Evolutionary conservation across 176 grass and related monocot species (phyloP), one percentile per base, ranked within the genome.

Genomic region (Aegilops sharonensis): DNA sequence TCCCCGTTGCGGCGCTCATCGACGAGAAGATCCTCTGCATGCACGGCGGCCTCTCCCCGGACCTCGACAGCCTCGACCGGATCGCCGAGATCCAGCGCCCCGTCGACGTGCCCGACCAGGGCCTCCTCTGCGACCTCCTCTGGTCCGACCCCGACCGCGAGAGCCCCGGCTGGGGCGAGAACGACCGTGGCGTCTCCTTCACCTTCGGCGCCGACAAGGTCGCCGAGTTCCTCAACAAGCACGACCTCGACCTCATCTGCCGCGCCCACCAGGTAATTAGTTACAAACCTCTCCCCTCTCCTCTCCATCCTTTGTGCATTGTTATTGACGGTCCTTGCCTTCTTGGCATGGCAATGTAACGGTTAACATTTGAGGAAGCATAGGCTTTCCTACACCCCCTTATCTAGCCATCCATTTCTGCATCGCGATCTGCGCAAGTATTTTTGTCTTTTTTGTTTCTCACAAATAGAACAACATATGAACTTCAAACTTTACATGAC

Each of bases 241-340:
- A 94, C 47, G 90, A 90, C 37, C 85, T 92, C 8, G 90, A 94
- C 88, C 93, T 94, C 60, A 80, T 94, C 31, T 94, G 90, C 81
- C 89, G 92, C 31, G 89, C 93, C 17, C 56, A 59, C 18, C 56
- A 59, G 56, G 56, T 54, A 18, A 17, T 2, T 54, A 18, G 6
- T 2, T 54, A 18, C 48, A 52, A 52, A 15, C 48, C 14, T 1
- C 48, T 15, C 5, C 3, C 14, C 48, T 17, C 45, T 48, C 45
- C 14, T 17, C 48, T 17, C 5, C 48, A 6, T 6, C 48, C 48
- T 52, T 5, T 7, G 5, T 18, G 50, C 50, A 54, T 54, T 54
- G 15, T 0, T 5, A 18, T 18, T 54, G 50, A 54, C 12, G 45
- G 11, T 14, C n/a, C n/a, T n/a, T n/a, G n/a, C n/a, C n/a, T n/a